These are phyloP conservation scores for Rutidosis leptorrhynchoides DNA, from an alignment of 129 eudicot species.

Conservation along the genomic window DNA sequence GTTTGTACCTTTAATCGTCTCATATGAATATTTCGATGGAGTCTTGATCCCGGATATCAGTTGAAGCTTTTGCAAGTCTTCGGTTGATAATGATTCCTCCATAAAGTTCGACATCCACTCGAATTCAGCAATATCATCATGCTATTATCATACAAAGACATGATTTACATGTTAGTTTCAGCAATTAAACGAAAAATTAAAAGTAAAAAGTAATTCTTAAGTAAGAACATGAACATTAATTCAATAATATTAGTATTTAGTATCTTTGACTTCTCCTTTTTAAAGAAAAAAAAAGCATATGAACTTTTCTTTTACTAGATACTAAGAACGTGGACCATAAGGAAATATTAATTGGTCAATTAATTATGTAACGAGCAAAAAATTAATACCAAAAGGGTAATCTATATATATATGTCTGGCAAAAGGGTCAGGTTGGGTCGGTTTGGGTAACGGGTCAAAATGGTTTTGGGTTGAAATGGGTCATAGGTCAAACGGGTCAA, in stretches of 20 bases:
- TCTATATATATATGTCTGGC: too few relatives aligned
- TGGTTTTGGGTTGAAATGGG: too few relatives aligned
- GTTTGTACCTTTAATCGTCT: constrained; percentile 20
- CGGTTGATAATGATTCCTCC: constrained; percentile 72
- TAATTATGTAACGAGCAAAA: too few relatives aligned
- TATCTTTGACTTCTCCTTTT: constrained; percentile 3
- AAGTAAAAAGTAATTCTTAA: background rate
- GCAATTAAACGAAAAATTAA: background rate
- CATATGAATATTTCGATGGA: constrained; percentile 32
- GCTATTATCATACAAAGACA: constrained; percentile 33
- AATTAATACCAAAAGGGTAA: too few relatives aligned
- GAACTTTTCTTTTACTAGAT: constrained; percentile 17
- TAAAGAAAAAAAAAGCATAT: background rate
- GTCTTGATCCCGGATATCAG: constrained; percentile 45
- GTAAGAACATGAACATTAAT: background rate
- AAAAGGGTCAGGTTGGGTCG: too few relatives aligned
- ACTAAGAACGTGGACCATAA: constrained; percentile 2
- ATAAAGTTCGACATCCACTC: constrained; percentile 74
- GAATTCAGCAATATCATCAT: constrained; percentile 76
- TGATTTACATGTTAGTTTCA: background rate
- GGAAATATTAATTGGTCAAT: background rate
- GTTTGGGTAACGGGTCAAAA: too few relatives aligned
- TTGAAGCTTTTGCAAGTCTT: constrained; percentile 57
- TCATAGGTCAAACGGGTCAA: too few relatives aligned
- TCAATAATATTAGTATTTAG: background rate